These are phyloP conservation scores for Pyrenophora graminea DNA, from an alignment of 2,329 filamentous ascomycete genomes.

Conservation along the genomic window DNA sequence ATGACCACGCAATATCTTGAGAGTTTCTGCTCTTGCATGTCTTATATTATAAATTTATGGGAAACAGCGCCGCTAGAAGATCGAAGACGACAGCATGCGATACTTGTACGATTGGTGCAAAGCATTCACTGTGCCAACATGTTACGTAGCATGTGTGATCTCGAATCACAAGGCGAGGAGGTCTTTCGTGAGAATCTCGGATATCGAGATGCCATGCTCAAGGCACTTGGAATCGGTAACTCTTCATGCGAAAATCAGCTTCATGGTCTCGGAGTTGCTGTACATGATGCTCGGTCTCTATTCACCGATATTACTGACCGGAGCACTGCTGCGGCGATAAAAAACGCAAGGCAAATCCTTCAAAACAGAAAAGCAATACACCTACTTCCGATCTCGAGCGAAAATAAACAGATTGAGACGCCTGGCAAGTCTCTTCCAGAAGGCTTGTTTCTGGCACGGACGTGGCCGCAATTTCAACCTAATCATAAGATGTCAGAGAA, in stretches of 20 bases:
- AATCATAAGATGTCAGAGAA: neutral
- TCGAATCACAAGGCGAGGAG: neutral
- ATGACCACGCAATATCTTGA: neutral
- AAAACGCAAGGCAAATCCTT: too few relatives aligned
- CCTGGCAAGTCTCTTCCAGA: neutral
- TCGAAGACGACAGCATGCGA: neutral
- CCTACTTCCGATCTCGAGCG: too few relatives aligned
- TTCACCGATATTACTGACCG: too few relatives aligned
- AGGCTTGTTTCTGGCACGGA: neutral
- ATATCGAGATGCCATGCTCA: constrained; percentile 3
- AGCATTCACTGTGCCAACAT: neutral
- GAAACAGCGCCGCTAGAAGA: neutral
- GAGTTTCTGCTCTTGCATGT: neutral
- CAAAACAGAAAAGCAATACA: too few relatives aligned
- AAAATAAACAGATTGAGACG: neutral
- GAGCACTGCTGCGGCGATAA: too few relatives aligned
- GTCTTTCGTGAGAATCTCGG: neutral
- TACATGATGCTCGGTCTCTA: too few relatives aligned
- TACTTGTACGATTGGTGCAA: neutral
- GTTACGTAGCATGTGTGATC: constrained; percentile 4
- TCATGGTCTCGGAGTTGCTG: neutral
- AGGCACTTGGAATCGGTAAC: neutral
- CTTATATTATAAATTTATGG: neutral
- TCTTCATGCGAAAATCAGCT: neutral
- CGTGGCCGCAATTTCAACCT: neutral